Evolutionary conservation across 164 flowering plant species (phyloP).

Genomic region (Malania oleifera): DNA sequence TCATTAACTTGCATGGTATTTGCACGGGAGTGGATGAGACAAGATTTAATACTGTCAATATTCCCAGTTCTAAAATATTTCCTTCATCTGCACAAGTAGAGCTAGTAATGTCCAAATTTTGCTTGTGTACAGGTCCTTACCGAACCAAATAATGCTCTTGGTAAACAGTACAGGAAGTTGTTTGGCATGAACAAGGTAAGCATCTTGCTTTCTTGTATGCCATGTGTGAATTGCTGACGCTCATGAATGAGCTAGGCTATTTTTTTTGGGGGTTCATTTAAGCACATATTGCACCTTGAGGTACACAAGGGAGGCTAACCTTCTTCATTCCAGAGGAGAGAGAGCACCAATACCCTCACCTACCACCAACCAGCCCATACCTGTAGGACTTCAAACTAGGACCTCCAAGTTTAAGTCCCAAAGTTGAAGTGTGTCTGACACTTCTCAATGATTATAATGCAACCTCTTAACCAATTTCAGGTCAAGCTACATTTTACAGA

Average conservation of each 20-base stretch:
- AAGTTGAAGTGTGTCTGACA: not conserved
- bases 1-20: too few species aligned
- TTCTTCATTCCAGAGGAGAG: too few species aligned
- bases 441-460: not conserved
- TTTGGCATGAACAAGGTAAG: constrained; percentile 94
- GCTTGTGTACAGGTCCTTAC: constrained; percentile 58
- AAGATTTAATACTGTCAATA: too few species aligned
- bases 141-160: constrained; percentile 96
- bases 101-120: not conserved
- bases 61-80: not conserved
- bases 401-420: too few species aligned
- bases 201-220: not conserved
- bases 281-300: too few species aligned
- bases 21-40: not conserved
- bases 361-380: too few species aligned
- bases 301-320: too few species aligned
- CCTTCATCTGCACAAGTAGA: not conserved
- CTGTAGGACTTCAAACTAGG: too few species aligned
- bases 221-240: too few species aligned
- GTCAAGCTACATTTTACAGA: constrained; percentile 89
- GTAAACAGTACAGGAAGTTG: constrained; percentile 92
- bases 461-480: constrained; percentile 30
- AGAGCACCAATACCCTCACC: too few species aligned
- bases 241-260: too few species aligned
- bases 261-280: too few species aligned